Conservation (phyloP, 2,329 filamentous ascomycete species). For the Ceratocystis harringtonii region DNA sequence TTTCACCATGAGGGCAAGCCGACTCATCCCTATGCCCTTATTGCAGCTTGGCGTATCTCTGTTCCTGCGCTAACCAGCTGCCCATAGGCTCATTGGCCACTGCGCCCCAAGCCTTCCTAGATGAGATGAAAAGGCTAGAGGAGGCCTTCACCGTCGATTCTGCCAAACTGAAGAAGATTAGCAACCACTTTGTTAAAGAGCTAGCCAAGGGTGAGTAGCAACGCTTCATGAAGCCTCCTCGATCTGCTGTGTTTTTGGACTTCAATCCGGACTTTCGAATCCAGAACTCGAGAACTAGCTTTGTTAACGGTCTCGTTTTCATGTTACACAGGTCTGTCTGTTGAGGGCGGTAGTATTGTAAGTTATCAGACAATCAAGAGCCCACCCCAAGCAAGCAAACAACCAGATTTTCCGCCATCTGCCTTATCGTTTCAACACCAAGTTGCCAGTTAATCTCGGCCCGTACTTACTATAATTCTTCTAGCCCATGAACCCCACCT, state of each 20-base stretch:
- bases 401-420: too few species aligned
- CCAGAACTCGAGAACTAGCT: not conserved
- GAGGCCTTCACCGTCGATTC: conserved; percentile 65
- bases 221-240: too few species aligned
- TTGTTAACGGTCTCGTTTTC: not conserved
- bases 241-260: not conserved
- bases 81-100: conserved; percentile 71
- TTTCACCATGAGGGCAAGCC: conserved; percentile 16
- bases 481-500: conserved; percentile 94
- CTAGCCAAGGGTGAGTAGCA: conserved; percentile 56
- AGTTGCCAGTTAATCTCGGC: not conserved
- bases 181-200: conserved; percentile 76
- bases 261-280: not conserved
- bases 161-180: conserved; percentile 75
- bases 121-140: conserved; percentile 72
- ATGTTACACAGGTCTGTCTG: conserved; percentile 28
- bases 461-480: not conserved
- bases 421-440: not conserved
- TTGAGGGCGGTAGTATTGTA: conserved; percentile 86
- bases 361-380: conserved; percentile 27
- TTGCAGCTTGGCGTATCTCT: not conserved
- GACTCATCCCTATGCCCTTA: not conserved
- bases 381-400: not conserved
- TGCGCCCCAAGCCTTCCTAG: conserved; percentile 67
- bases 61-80: not conserved